A percentile compares a stretch with the other conserved stretches of the same genome.
Conservation (phyloP, 306 rosid genomes). For the Casuarina equisetifolia region DNA sequence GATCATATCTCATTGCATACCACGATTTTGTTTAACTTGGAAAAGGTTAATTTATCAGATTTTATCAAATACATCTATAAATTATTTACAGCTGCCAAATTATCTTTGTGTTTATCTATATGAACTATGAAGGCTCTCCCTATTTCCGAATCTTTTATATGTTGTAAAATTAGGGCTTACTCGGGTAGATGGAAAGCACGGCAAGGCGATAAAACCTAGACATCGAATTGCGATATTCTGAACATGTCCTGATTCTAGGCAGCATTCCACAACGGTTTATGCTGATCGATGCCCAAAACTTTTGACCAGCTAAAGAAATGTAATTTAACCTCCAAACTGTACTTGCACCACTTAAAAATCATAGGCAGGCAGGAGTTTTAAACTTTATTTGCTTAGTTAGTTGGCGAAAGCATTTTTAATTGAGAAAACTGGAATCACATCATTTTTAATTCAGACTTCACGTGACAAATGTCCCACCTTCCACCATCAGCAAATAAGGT, state of each 20-base stretch:
- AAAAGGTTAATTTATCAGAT: no score
- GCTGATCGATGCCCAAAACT: not conserved
- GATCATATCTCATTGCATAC: no score
- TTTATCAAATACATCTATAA: no score
- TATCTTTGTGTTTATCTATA: no score
- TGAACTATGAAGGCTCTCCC: no score
- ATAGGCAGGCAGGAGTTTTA: not conserved
- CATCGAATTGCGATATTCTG: not conserved
- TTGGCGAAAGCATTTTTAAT: not conserved
- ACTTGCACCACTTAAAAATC: constrained; percentile 7
- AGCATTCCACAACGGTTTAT: not conserved
- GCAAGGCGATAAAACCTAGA: no score
- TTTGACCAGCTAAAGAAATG: constrained; percentile 9
- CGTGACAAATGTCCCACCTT: constrained; percentile 8
- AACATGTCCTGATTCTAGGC: not conserved
- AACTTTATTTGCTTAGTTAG: not conserved
- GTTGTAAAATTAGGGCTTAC: not conserved
- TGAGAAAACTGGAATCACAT: not conserved
- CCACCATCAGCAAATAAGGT: constrained; percentile 26
- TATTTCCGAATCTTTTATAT: no score
- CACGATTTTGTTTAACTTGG: no score
- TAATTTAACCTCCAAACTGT: not conserved
- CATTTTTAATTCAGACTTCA: not conserved
- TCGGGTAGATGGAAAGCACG: no score
- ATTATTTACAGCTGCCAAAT: no score